These are phyloP conservation scores for Chaetomium olivaceum DNA, from an alignment of 2,329 filamentous ascomycete genomes.

Conservation along the genomic window DNA sequence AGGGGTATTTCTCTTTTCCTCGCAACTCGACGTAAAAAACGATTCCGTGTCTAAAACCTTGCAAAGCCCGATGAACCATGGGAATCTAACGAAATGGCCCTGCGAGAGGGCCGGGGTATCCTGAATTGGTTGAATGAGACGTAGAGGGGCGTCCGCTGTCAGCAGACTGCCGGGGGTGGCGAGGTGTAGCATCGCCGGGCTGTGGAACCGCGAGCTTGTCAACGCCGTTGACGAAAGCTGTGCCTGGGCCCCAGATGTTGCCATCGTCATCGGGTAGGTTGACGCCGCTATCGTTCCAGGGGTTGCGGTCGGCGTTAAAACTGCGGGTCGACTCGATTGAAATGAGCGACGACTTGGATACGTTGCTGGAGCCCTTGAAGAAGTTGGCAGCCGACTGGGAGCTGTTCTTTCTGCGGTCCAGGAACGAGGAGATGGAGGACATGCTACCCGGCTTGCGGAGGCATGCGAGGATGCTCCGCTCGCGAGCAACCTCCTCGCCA, in stretches of 20 bases:
- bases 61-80: conserved; percentile 33
- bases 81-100: conserved; percentile 83
- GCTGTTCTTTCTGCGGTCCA: conserved; percentile 93
- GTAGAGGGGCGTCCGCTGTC: conserved; percentile 91
- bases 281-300: conserved; percentile 97
- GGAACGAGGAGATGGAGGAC: conserved; percentile 92
- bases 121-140: conserved; percentile 92
- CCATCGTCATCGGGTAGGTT: conserved; percentile 91
- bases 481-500: conserved; percentile 74
- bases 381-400: conserved; percentile 79
- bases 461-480: conserved; percentile 87
- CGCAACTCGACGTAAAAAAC: conserved; percentile 40
- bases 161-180: conserved; percentile 79
- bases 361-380: conserved; percentile 89
- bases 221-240: conserved; percentile 53
- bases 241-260: conserved; percentile 62
- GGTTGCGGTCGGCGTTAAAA: conserved; percentile 86
- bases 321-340: conserved; percentile 95
- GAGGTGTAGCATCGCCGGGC: conserved; percentile 79
- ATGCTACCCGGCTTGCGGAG: conserved; percentile 94
- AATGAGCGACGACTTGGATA: conserved; percentile 92
- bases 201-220: conserved; percentile 66
- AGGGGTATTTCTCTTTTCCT: conserved; percentile 55
- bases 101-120: conserved; percentile 84
- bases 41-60: conserved; percentile 43